Conservation (phyloP, 208 protist genomes). For the Crithidia acanthocephali region DNA sequence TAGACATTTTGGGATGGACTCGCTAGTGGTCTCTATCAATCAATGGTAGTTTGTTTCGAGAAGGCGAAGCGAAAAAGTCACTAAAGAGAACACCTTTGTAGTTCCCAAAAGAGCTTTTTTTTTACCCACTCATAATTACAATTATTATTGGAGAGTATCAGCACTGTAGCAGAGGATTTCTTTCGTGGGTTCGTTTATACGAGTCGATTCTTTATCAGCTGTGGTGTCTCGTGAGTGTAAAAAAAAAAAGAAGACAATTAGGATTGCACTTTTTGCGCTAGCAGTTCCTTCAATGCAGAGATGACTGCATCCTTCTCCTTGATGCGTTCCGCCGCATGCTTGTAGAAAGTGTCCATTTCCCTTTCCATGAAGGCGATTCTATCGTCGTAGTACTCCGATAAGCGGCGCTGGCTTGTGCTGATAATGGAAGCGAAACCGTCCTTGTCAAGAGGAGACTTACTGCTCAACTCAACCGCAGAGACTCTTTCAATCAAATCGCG, state of each 20-base stretch:
- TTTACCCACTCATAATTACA: too few species aligned
- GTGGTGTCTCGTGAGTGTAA: background rate
- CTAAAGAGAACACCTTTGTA: too few species aligned
- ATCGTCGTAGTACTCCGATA: conserved; percentile 23
- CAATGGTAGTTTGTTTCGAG: too few species aligned
- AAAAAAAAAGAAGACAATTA: too few species aligned
- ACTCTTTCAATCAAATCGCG: conserved; percentile 2
- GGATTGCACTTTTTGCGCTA: background rate
- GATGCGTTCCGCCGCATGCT: conserved; percentile 17
- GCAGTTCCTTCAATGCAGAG: conserved; percentile 13
- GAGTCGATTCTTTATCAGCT: too few species aligned
- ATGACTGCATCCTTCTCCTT: conserved; percentile 33
- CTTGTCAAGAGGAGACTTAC: conserved; percentile 10
- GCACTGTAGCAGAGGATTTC: too few species aligned
- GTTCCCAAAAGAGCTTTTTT: too few species aligned
- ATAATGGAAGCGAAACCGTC: conserved; percentile 26
- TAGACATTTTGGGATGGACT: too few species aligned
- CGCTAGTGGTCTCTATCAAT: too few species aligned
- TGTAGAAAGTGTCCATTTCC: conserved; percentile 24
- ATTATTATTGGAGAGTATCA: too few species aligned
- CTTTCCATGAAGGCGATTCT: conserved; percentile 25
- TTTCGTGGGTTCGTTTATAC: too few species aligned
- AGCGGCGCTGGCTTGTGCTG: conserved; percentile 12
- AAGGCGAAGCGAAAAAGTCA: too few species aligned
- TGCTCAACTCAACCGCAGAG: background rate